Evolutionary conservation across 2,329 filamentous ascomycete genomes (phyloP).

Genomic region (Eutypella sp.): DNA sequence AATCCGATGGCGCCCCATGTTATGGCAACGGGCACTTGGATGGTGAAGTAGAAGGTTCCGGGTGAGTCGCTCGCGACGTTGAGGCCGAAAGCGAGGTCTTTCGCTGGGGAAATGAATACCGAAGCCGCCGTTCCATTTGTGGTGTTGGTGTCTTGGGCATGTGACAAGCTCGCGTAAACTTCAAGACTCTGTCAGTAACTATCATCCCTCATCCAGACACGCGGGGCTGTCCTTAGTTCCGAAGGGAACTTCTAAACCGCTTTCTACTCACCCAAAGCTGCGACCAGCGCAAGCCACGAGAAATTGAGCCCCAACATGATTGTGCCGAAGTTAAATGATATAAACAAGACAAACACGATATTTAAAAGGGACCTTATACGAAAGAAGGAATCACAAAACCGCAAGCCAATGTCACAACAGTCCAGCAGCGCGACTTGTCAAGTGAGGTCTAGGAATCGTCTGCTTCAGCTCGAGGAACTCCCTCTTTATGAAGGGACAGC

Average conservation of each 20-base stretch:
- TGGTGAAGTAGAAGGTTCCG: conserved; percentile 49
- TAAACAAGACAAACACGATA: not conserved
- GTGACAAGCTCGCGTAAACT: conserved; percentile 5
- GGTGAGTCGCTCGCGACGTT: conserved; percentile 67
- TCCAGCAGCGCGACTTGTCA: not conserved
- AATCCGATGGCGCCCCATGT: conserved; percentile 53
- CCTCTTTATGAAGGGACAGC: not conserved
- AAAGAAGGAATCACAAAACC: not conserved
- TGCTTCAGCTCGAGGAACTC: not conserved
- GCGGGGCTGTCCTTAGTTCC: not conserved
- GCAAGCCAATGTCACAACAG: not conserved
- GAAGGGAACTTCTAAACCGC: not conserved
- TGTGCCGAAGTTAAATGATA: not conserved
- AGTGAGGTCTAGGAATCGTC: too few relatives aligned
- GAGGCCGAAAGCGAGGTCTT: conserved; percentile 53
- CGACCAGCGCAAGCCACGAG: not conserved
- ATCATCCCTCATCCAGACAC: too few relatives aligned
- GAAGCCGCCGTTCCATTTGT: conserved; percentile 15
- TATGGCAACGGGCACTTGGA: conserved; percentile 40
- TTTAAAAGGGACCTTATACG: not conserved
- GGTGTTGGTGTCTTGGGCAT: conserved; percentile 11
- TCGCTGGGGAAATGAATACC: conserved; percentile 22
- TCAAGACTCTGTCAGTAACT: not conserved
- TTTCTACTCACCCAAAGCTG: not conserved
- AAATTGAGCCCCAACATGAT: not conserved